Evolutionary conservation across 768 basidiomycete genomes (phyloP).

Genomic region (Rhodotorula babjevae): DNA sequence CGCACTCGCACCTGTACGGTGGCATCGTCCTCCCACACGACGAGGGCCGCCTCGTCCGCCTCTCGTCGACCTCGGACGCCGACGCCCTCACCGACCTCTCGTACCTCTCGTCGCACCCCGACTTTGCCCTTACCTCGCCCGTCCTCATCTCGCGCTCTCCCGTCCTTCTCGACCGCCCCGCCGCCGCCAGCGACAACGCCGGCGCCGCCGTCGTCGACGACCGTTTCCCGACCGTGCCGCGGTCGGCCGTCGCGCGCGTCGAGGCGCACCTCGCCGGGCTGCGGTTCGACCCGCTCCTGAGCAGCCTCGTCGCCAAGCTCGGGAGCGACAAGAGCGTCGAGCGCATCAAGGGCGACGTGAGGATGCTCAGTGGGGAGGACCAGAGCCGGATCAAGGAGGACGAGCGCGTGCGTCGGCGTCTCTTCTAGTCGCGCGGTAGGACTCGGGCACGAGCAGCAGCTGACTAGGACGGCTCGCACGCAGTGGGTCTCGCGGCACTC

Average conservation of each 20-base stretch:
- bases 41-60: slow-evolving; percentile 15
- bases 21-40: background rate
- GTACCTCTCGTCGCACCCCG: slow-evolving; percentile 5
- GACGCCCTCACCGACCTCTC: slow-evolving; percentile 6
- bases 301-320: slow-evolving; percentile 1
- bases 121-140: slow-evolving; percentile 2
- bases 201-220: background rate
- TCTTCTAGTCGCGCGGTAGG: no score
- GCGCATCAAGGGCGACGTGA: slow-evolving; percentile 17
- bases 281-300: slow-evolving; percentile 20
- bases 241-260: slow-evolving; percentile 8
- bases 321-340: background rate
- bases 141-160: slow-evolving; percentile 9
- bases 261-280: slow-evolving; percentile 12
- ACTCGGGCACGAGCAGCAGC: background rate
- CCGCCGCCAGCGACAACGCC: no score
- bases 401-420: slow-evolving; percentile 3
- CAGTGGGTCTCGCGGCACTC: slow-evolving; percentile 37
- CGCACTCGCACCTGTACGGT: background rate
- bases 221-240: slow-evolving; percentile 7
- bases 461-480: no score
- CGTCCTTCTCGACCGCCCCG: no score
- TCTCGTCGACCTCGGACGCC: background rate
- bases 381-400: slow-evolving; percentile 7
- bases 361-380: slow-evolving; percentile 26